Base-by-base conservation (phyloP, 2,329 filamentous ascomycete species). In the Dichotomopilus funicola region DNA sequence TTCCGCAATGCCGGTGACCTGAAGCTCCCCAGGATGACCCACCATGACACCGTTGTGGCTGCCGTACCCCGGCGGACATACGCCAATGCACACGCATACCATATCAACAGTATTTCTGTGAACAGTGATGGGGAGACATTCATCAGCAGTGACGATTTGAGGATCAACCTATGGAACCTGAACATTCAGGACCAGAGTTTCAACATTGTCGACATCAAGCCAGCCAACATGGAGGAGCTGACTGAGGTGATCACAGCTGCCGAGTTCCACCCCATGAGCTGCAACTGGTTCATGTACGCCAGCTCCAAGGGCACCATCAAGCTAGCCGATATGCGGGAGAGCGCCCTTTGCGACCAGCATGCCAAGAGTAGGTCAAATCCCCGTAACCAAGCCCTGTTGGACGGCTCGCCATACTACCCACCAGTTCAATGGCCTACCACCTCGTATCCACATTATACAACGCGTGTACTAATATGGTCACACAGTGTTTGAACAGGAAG, bases 91-190 rank as follows among this genome's bases (percentile, higher is more conserved):
- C 94, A 99, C 71, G 94, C 94, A 63, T 99, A 99, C 72, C 94
- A 99, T 74, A 97, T 99, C 82, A 99, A 99, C 78, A 97, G 94
- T 78, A 99, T 99, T 72, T 97, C 94, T n/a, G 94, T 97, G 67
- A 99, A 99, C 78, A 97, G 92, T 70, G 94, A 99, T 71, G 94
- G 92, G 55, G 94, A 99, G 78, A 99, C 94, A 0, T 99, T 97
- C 73, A 96, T 99, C 75, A 96, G 91, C 77, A 96, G 91, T 70
- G 94, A 99, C 70, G 94, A 99, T 70, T 77, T 99, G 61, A 87
- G 94, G 61, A 95, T 99, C 78, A 99, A 99, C 72, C 78, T 99
- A 55, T 99, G 94, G 94, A 97, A 99, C 71, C 79, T 97, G 65
- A 97, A 97, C 73, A 99, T 99, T 61, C 94, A 99, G 72, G 92